These are phyloP conservation scores for Reutealis trisperma DNA, from an alignment of 345 rosid genomes.

Conservation along the genomic window DNA sequence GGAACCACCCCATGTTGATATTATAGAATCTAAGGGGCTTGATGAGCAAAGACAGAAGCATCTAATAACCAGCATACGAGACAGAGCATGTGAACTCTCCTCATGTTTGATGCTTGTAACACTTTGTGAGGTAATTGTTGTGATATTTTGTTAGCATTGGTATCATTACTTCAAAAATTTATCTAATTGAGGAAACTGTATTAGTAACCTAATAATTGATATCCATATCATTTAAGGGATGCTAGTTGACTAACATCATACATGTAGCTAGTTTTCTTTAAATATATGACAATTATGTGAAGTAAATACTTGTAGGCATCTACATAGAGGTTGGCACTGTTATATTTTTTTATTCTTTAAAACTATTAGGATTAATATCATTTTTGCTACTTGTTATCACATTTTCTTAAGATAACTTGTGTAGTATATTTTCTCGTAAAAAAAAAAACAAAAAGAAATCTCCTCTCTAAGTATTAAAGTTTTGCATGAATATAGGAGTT, in stretches of 20 bases:
- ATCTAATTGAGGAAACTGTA: not conserved
- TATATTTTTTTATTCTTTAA: not conserved
- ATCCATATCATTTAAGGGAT: not conserved
- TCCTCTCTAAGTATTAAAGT: not conserved
- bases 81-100: slow-evolving; percentile 61
- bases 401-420: not conserved
- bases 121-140: slow-evolving; percentile 77
- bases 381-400: not conserved
- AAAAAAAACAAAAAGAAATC: not conserved
- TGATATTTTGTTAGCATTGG: not conserved
- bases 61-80: slow-evolving; percentile 49
- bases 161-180: not conserved
- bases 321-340: not conserved
- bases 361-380: not conserved
- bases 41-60: slow-evolving; percentile 66
- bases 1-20: slow-evolving; percentile 61
- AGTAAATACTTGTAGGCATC: not conserved
- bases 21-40: slow-evolving; percentile 84
- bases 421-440: not conserved
- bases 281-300: not conserved
- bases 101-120: slow-evolving; percentile 79
- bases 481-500: not conserved
- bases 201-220: not conserved
- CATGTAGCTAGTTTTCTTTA: not conserved
- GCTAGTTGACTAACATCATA: not conserved